phyloP scores from a whole-genome alignment of 345 rosid species.

The Durio zibethinus region DNA sequence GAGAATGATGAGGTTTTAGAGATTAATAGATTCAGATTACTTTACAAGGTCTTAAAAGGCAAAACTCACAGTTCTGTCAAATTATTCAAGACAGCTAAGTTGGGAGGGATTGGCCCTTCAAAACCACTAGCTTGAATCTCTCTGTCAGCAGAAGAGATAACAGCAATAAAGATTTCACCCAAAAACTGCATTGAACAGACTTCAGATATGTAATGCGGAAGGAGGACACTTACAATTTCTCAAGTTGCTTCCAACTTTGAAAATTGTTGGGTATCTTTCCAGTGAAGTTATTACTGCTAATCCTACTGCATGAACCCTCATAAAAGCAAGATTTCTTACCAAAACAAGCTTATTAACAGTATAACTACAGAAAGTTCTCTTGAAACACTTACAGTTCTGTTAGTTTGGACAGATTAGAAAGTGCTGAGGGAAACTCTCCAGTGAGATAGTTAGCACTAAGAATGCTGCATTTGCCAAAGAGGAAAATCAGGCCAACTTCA shows the following conservation, averaged over 20 bases:
- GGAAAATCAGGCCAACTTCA: neutral
- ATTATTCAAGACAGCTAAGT: slow-evolving; percentile 26
- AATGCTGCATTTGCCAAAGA: slow-evolving; percentile 2
- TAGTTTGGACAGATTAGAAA: slow-evolving; percentile 7
- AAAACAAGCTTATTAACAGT: neutral
- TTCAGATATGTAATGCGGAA: neutral
- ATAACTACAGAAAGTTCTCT: neutral
- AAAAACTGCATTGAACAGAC: too few species aligned
- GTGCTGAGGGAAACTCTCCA: slow-evolving; percentile 6
- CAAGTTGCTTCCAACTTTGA: neutral
- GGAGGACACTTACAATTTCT: neutral
- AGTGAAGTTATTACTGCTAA: slow-evolving; percentile 16
- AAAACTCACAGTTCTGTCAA: slow-evolving; percentile 37
- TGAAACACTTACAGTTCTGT: slow-evolving; percentile 3
- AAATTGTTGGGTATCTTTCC: slow-evolving; percentile 13
- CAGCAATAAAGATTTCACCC: neutral
- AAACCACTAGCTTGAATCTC: slow-evolving; percentile 57
- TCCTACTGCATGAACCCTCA: neutral
- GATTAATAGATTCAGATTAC: too few species aligned
- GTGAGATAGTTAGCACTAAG: slow-evolving; percentile 15
- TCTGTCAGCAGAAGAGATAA: slow-evolving; percentile 19
- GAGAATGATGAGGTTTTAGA: too few species aligned
- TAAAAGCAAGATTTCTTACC: neutral
- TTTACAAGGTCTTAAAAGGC: neutral
- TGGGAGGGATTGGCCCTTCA: slow-evolving; percentile 45